phyloP scores from a whole-genome alignment of 805 yeast species.

The Lachancea kluyveri region DNA sequence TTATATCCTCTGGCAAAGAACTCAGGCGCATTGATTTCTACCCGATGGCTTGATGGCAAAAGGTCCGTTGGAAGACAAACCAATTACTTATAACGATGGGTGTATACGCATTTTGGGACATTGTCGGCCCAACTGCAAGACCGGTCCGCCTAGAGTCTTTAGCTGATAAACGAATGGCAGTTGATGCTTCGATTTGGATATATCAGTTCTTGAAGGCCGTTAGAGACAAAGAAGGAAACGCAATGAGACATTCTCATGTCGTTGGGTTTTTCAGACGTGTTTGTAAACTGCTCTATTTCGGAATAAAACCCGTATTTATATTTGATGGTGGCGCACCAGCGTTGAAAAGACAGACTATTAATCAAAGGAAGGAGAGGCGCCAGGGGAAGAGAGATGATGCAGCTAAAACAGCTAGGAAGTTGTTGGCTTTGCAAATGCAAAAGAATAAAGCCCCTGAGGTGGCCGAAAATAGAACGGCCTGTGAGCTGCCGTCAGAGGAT shows the following conservation, averaged over 20 bases:
- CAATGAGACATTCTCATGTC: conserved; percentile 73
- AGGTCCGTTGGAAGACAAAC: not conserved
- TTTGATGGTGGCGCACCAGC: conserved; percentile 95
- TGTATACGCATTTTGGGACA: conserved; percentile 91
- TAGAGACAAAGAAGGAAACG: conserved; percentile 76
- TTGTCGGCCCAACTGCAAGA: conserved; percentile 80
- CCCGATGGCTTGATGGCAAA: too few relatives aligned
- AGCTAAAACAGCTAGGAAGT: conserved; percentile 66
- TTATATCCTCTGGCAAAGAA: too few relatives aligned
- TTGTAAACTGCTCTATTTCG: conserved; percentile 82
- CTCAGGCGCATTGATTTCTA: too few relatives aligned
- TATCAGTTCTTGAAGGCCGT: conserved; percentile 95
- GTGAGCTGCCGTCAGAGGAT: conserved; percentile 23
- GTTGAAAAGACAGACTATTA: conserved; percentile 73
- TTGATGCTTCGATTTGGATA: conserved; percentile 98
- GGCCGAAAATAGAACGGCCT: conserved; percentile 1
- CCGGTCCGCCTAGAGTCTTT: conserved; percentile 88
- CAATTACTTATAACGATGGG: conserved; percentile 82
- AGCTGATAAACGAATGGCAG: conserved; percentile 73
- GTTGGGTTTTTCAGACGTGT: conserved; percentile 95
- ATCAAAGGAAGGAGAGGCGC: conserved; percentile 62
- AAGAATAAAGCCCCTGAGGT: conserved; percentile 21
- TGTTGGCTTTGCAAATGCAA: conserved; percentile 77
- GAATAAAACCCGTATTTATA: conserved; percentile 83
- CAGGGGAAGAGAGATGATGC: conserved; percentile 70